These are phyloP conservation scores for Bremia lactucae DNA, from an alignment of 352 stramenopile genomes.

Conservation along the genomic window DNA sequence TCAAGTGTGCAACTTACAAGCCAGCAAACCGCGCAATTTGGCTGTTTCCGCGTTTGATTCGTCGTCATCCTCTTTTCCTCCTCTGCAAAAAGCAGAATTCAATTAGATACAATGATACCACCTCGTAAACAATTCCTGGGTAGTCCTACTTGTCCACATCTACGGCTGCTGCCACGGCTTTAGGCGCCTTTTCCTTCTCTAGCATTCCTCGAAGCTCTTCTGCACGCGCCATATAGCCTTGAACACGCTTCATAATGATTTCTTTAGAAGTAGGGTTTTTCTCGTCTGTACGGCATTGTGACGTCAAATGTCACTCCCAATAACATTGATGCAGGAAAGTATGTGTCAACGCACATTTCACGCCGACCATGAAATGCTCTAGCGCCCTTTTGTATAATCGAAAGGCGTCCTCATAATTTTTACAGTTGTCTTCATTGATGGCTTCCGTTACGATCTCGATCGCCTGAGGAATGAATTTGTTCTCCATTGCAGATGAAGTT, in stretches of 20 bases:
- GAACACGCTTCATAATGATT: constrained; percentile 86
- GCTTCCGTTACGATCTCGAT: constrained; percentile 83
- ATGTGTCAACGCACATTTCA: constrained; percentile 62
- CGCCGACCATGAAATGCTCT: constrained; percentile 84
- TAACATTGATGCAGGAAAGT: not conserved
- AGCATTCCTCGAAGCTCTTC: constrained; percentile 81
- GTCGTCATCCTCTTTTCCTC: constrained; percentile 77
- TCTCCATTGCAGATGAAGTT: constrained; percentile 77
- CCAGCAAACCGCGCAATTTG: constrained; percentile 92
- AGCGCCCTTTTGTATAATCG: constrained; percentile 83
- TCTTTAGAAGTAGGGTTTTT: constrained; percentile 86
- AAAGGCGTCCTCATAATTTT: constrained; percentile 85
- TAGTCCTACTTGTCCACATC: constrained; percentile 65
- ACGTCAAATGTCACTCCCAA: not conserved
- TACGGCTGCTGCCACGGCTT: constrained; percentile 42
- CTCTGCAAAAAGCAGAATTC: constrained; percentile 23
- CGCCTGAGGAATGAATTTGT: constrained; percentile 86
- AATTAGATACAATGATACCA: not conserved
- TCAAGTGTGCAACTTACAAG: constrained; percentile 37
- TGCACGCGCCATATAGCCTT: constrained; percentile 85
- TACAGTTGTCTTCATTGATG: constrained; percentile 84
- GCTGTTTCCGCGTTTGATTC: constrained; percentile 91
- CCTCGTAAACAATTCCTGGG: not conserved
- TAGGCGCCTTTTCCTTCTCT: constrained; percentile 45
- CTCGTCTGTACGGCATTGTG: constrained; percentile 48